A percentile compares a stretch with the other conserved stretches of the same genome.
These are phyloP conservation scores for Crithidia bombi DNA, from an alignment of 208 protist genomes.

Conservation along the genomic window DNA sequence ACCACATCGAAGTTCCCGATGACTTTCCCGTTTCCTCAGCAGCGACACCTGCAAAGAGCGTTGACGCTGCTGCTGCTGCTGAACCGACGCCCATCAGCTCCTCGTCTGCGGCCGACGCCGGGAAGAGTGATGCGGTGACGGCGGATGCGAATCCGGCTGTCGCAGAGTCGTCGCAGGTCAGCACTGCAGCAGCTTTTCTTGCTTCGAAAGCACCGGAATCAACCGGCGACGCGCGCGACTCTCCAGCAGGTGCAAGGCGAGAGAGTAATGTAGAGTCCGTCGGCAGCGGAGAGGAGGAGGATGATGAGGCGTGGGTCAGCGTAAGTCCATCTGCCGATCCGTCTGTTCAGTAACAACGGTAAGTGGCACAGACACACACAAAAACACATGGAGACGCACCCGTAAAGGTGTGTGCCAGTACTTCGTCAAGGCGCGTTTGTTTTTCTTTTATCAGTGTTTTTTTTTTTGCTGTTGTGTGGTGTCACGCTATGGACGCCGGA, in stretches of 20 bases:
- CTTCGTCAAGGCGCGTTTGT: background rate
- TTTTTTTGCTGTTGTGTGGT: no score
- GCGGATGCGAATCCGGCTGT: background rate
- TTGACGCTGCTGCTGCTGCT: background rate
- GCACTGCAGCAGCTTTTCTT: background rate
- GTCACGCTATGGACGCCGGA: no score
- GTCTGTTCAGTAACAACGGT: background rate
- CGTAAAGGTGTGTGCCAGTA: background rate
- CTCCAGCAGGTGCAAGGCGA: background rate
- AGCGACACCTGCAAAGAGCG: background rate
- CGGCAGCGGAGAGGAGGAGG: conserved; percentile 27
- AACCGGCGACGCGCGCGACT: background rate
- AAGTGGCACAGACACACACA: background rate
- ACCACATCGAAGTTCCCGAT: conserved; percentile 39
- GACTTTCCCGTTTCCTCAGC: background rate
- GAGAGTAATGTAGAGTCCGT: conserved; percentile 14
- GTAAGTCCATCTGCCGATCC: conserved; percentile 17
- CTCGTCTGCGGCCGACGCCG: background rate
- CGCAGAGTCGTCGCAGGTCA: background rate
- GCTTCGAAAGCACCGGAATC: background rate
- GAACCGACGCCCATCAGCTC: background rate
- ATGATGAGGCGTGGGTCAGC: conserved; percentile 32
- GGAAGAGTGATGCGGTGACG: background rate
- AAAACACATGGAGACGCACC: background rate
- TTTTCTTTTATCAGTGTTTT: background rate